Base-by-base conservation (phyloP, 2,329 filamentous ascomycete species). In the Elsinoe perseae region DNA sequence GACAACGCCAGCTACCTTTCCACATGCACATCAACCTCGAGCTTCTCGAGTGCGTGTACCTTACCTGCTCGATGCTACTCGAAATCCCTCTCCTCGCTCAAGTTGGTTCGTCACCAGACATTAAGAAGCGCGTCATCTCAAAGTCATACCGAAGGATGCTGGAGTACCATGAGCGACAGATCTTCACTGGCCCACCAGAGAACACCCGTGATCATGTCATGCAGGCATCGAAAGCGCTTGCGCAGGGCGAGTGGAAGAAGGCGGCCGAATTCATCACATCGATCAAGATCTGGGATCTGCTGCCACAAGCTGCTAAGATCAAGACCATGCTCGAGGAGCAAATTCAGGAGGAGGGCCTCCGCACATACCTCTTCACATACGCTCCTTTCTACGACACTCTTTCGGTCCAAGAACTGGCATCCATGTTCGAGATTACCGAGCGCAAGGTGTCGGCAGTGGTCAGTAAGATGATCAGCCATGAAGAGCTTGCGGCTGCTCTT, bases 1-100 rank as follows among this genome's bases (percentile, higher is more conserved):
- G 93, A 71, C 92, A 97, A 76, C 86, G 93, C 66, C 93, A 98
- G 76, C 82, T 98, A 64, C 93, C 93, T 34, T 98, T 98, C 85
- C 93, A 98, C 79, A 96, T 98, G 90, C 93, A 98, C 81, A 98
- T 98, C 80, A 98, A 98, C 79, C 82, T 98, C 54, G 93, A 98
- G 73, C 83, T 98, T 56, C 82, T 98, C 36, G 93, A 98, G 77
- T 97, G 93, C 69, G 92, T 97, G 60, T 98, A 98, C 77, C 82
- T 98, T 58, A 97, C 93, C 52, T 97, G 92, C 79, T 96, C 90
- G 75, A 98, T 98, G 93, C 86, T 98, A 63, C 83, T 98, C 57
- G 93, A 98, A 77, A 97, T 98, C 61, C 93, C 93, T 59, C 85
- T 97, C 46, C 85, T 98, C 64, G 95, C 93, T 50, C 93, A 97